phyloP scores from a whole-genome alignment of 2,329 filamentous ascomycete species.

The Xenoacremonium recifei region DNA sequence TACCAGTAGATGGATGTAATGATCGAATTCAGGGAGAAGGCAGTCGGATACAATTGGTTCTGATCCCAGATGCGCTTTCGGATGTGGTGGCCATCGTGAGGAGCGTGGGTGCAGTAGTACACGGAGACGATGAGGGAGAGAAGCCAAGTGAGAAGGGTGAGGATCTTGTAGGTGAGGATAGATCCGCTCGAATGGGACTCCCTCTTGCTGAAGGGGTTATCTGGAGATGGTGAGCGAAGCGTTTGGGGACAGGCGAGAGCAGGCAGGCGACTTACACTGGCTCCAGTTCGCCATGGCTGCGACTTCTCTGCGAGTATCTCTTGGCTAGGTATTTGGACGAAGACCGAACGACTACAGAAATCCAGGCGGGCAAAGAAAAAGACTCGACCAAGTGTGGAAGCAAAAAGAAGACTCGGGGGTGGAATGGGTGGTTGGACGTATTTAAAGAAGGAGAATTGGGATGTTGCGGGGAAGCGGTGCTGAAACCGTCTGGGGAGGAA shows the following conservation, averaged over 20 bases:
- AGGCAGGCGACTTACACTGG: conserved; percentile 24
- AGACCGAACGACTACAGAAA: too few species aligned
- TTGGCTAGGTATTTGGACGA: too few species aligned
- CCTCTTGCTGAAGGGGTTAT: conserved; percentile 74
- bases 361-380: too few species aligned
- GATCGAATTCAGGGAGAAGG: conserved; percentile 70
- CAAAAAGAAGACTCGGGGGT: not conserved
- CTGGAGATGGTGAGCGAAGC: conserved; percentile 40
- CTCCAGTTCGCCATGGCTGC: conserved; percentile 29
- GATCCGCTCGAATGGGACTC: conserved; percentile 61
- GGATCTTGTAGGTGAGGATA: conserved; percentile 71
- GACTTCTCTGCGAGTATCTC: too few species aligned
- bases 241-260: not conserved
- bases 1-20: conserved; percentile 76
- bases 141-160: conserved; percentile 73
- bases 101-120: conserved; percentile 69
- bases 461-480: conserved; percentile 20
- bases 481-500: not conserved
- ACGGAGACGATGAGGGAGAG: conserved; percentile 69
- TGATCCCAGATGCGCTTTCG: conserved; percentile 72
- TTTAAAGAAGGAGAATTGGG: conserved; percentile 19
- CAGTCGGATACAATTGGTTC: conserved; percentile 64
- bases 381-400: too few species aligned
- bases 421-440: conserved; percentile 17
- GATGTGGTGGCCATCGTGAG: conserved; percentile 58